Conservation (phyloP, 163 green algal species). For the Chlorella variabilis region DNA sequence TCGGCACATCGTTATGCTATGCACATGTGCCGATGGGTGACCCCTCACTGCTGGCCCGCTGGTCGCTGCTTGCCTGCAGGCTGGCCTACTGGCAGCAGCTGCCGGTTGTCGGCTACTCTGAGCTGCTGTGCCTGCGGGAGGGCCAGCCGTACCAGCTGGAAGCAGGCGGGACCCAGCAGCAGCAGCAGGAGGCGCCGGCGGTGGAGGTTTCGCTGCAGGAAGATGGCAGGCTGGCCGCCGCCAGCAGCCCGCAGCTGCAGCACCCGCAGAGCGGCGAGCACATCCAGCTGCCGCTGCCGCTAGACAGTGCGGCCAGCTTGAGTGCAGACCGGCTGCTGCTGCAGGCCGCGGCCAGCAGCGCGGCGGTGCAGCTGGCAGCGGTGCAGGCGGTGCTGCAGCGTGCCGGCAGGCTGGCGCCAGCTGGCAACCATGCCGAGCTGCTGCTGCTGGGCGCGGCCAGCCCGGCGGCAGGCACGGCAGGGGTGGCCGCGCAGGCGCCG, state of each 20-base stretch:
- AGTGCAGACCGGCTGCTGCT: slow-evolving; percentile 15
- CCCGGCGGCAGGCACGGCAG: not conserved
- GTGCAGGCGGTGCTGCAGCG: slow-evolving; percentile 27
- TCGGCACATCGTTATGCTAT: too few relatives aligned
- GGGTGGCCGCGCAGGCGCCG: not conserved
- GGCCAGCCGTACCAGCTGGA: not conserved
- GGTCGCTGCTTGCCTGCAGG: too few relatives aligned
- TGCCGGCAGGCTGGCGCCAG: not conserved
- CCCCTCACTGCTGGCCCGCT: too few relatives aligned
- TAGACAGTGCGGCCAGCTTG: not conserved
- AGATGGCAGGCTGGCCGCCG: slow-evolving; percentile 16
- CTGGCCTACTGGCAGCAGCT: slow-evolving; percentile 22
- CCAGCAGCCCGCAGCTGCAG: slow-evolving; percentile 17
- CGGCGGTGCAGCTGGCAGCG: slow-evolving; percentile 24
- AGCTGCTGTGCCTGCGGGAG: slow-evolving; percentile 23
- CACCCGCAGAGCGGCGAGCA: slow-evolving; percentile 3
- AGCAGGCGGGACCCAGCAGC: not conserved
- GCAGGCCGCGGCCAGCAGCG: slow-evolving; percentile 10
- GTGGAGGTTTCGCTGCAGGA: slow-evolving; percentile 18
- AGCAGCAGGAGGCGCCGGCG: slow-evolving; percentile 8
- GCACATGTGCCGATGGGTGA: too few relatives aligned
- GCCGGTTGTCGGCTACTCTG: not conserved
- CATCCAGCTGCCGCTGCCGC: slow-evolving; percentile 12
- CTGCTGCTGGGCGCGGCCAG: not conserved
- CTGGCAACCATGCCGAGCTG: slow-evolving; percentile 3